Base-by-base conservation (phyloP, 2,329 filamentous ascomycete genomes). In the Xylariaceae sp. region DNA sequence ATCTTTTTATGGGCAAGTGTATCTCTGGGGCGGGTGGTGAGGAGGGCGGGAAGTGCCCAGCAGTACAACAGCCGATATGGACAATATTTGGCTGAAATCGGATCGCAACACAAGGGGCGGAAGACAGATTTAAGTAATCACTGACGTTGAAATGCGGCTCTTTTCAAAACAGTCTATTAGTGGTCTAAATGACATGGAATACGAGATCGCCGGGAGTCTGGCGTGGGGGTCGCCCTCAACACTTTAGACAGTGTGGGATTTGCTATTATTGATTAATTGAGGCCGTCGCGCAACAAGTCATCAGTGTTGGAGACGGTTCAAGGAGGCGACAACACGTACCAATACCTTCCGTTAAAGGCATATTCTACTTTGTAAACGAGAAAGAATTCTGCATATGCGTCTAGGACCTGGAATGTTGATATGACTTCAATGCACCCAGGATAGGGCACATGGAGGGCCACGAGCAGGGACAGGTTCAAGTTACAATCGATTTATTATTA, bases 121-220 rank as follows among this genome's bases (percentile, higher is more conserved):
- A 47, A 33, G 46, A 34, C 22, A 51, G 51, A 52, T 47, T 39
- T 35, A 52, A 52, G 52, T 40, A 57, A 41, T 55, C 52, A 47
- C 57, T 51, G 58, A 60, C 57, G 59, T 62, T 55, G 50, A 52
- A 53, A 59, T 61, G 59, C 61, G 59, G 57, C 59, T 62, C 59
- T 60, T 60, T 57, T 47, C 48, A 35, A 51, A 55, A 53, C 46
- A 54, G 47, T 54, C 52, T 55, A 58, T 62, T 62, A 60, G 57
- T 59, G 59, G 59, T 52, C 58, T 58, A 58, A 50, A 55, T 48
- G 55, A 57, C 57, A 61, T 62, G 57, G 57, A 55, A 55, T 46
- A 60, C 60, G 58, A 58, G 57, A 54, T 57, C 57, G 60, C 55
- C 42, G 44, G 36, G 45, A 27, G 43, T 48, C 34, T 49, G 54